Evolutionary conservation across 495 filamentous ascomycete genomes (phyloP).

Genomic region (Xanthoparmelia taractica): DNA sequence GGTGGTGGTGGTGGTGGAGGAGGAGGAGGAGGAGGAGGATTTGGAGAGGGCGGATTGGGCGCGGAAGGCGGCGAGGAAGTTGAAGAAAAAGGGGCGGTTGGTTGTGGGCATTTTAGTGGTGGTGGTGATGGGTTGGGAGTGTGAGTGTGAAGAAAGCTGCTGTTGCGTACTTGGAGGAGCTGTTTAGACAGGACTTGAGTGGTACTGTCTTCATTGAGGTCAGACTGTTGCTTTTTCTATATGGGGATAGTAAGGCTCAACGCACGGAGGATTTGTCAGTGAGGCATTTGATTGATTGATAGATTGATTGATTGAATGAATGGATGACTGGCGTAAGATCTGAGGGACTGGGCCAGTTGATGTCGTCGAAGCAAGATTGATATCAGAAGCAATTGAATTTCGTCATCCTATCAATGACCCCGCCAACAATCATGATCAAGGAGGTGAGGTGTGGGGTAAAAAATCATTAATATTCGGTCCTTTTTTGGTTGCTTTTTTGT

Average conservation of each 20-base stretch:
- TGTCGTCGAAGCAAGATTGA: neutral
- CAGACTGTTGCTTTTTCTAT: neutral
- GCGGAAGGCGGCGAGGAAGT: slow-evolving; percentile 80
- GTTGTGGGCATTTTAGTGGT: slow-evolving; percentile 47
- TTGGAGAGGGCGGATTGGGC: slow-evolving; percentile 41
- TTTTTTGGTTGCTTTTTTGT: slow-evolving; percentile 7
- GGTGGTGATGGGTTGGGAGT: neutral
- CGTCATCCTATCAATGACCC: neutral
- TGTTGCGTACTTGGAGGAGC: too few relatives aligned
- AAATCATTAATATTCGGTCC: neutral
- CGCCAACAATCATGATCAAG: neutral
- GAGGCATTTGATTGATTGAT: slow-evolving; percentile 11
- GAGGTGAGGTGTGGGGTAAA: slow-evolving; percentile 4
- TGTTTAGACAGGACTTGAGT: neutral
- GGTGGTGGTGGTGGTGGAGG: slow-evolving; percentile 24
- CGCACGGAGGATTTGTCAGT: neutral
- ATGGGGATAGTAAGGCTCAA: too few relatives aligned
- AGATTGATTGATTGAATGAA: too few relatives aligned
- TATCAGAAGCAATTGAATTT: neutral
- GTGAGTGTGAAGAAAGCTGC: too few relatives aligned
- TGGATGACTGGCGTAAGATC: too few relatives aligned
- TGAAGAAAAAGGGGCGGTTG: slow-evolving; percentile 76
- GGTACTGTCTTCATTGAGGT: neutral
- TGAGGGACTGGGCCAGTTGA: neutral
- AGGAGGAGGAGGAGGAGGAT: slow-evolving; percentile 21